Base-by-base conservation (phyloP, 2,329 filamentous ascomycete genomes). In the Talaromyces sp. region DNA sequence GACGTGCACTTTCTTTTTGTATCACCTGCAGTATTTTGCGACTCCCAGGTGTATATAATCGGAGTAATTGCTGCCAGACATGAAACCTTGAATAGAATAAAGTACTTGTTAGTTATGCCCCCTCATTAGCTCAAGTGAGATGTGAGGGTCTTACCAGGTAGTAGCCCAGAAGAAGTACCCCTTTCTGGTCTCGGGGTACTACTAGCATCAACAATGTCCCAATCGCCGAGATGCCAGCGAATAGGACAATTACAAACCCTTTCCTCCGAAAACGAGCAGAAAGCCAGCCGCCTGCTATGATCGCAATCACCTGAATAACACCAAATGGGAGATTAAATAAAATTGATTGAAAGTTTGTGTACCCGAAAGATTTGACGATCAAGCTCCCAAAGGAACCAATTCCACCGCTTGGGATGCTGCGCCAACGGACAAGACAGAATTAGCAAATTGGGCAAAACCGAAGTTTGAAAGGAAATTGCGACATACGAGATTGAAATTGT, bases 161-260 rank as follows among this genome's bases (percentile, higher is more conserved):
- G 56, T 81, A 82, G 0, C 79, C 78, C 42, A 82, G 75, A 10
- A 82, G 66, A 29, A 82, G 62, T 6, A 77, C 77, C 0, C 77
- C 79, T 54, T 80, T 80, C 20, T 80, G 71, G 1, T 70, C 57
- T 3, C 77, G 70, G 0, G 77, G 75, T 0, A 82, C 72, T 0
- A 77, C 77, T 37, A 82, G 68, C 71, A 82, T 77, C 19, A 82
- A 62, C 29, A 81, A 67, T 1, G 76, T 70, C 0, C 79, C 78
- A 13, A 75, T 60, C 1, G 70, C 67, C 0, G 78, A 73, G 0
- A 77, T 52, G 1, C 75, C 54, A 19, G 70, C 67, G 22, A 77
- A 58, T 1, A 67, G 66, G 0, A 74, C 68, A 42, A 79, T 77
- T 1, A 78, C 72, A 3, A 77, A 57, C 0, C 77, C 78, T 49